Conservation (phyloP, 192 early-diverging fungal species). For the Piromyces finnis region DNA sequence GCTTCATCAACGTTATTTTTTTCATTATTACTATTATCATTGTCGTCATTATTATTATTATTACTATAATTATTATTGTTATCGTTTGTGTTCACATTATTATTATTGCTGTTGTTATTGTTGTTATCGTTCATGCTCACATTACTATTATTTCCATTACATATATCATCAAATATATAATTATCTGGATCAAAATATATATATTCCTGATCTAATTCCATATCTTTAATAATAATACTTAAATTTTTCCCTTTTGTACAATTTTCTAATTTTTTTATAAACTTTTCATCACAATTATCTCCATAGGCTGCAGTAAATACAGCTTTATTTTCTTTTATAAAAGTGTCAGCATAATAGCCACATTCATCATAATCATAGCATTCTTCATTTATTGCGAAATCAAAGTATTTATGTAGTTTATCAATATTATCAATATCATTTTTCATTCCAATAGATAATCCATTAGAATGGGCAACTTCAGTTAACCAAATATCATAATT, state of each 20-base stretch:
- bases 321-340: not conserved
- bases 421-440: not conserved
- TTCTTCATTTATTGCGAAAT: not conserved
- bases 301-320: not conserved
- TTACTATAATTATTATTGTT: too few species aligned
- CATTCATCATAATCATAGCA: not conserved
- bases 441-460: not conserved
- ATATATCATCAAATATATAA: not conserved
- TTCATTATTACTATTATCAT: too few species aligned
- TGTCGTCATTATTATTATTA: too few species aligned
- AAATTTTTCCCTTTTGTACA: not conserved
- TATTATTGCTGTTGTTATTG: not conserved
- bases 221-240: not conserved
- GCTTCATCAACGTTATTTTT: too few species aligned
- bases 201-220: not conserved
- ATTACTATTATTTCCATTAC: not conserved
- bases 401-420: not conserved
- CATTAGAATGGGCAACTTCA: not conserved
- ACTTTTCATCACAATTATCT: not conserved
- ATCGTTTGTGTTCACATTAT: too few species aligned
- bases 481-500: not conserved
- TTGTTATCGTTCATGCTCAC: too few species aligned
- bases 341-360: not conserved
- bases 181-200: not conserved
- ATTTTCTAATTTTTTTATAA: not conserved